Conservation (phyloP, 495 filamentous ascomycete species). For the Tuber microsphaerosporum region DNA sequence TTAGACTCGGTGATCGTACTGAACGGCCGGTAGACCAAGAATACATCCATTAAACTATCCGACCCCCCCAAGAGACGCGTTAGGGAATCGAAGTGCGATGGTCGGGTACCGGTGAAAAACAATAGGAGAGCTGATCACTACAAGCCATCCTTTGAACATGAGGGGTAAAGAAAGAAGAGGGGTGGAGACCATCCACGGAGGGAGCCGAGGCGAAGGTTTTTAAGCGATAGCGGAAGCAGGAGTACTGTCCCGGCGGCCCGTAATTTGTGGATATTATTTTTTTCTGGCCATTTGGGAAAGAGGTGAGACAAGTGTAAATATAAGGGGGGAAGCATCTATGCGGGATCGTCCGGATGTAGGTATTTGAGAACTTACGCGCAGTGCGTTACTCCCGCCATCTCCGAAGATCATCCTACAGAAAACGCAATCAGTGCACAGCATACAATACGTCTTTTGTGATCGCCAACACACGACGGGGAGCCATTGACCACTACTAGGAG, state of each 20-base stretch:
- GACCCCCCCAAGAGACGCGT: neutral
- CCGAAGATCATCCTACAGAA: neutral
- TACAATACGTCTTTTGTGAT: neutral
- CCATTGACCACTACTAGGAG: neutral
- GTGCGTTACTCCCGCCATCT: neutral
- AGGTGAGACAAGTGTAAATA: neutral
- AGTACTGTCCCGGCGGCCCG: neutral
- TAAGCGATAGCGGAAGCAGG: neutral
- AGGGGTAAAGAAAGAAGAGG: neutral
- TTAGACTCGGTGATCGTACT: neutral
- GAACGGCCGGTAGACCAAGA: neutral
- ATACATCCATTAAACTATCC: neutral
- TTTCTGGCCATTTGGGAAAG: neutral
- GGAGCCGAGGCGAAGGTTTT: neutral
- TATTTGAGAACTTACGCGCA: neutral
- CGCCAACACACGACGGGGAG: neutral
- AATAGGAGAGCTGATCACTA: neutral
- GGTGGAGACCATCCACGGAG: neutral
- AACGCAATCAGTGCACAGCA: neutral
- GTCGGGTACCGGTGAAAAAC: neutral
- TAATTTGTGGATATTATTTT: neutral
- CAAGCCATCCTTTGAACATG: neutral
- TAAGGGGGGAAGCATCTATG: neutral
- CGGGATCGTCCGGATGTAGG: neutral
- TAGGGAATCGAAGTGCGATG: neutral